Evolutionary conservation across 495 filamentous ascomycete species (phyloP), one percentile per base, ranked within the genome.

Genomic region (Pyronema domesticum): DNA sequence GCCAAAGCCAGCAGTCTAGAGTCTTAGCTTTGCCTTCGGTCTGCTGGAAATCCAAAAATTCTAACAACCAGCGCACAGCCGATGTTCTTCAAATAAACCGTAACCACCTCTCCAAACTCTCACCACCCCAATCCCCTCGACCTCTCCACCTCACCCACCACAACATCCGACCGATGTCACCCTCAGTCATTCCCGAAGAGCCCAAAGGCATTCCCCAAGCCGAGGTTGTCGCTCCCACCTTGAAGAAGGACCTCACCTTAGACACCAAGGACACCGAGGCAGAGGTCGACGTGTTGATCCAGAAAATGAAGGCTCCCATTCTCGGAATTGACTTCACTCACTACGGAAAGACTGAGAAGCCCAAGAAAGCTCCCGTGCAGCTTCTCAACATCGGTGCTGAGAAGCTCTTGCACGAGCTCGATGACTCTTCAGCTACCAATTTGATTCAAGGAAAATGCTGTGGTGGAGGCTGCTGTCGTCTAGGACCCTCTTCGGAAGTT

Each of bases 401-500:
- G 47, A 17, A 43, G 11, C 23, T 19, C 17, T 36, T 54, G 30
- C 60, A 60, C 35, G 54, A 55, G 9, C 14, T 58, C 0, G 54
- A 51, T 35, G 63, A 66, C 43, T 62, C 59, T 13, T 62, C 63
- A 7, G 63, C 63, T 13, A 65, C 63, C 7, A 65, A 65, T 46
- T 53, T 66, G 3, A 46, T 82, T 72, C 71, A 76, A 65, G 49
- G 68, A 72, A 70, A 82, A 71, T 98, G 93, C 72, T 98, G 91
- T 66, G 91, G 91, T 35, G 88, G 89, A 50, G 89, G 89, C 42
- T 95, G 93, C 70, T 95, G 89, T 67, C 75, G 86, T 37, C 42
- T 62, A 36, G 23, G 23, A 30, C 23, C 23, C 23, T 46, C 62
- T 4, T 45, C 56, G n/a, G 46, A 43, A 11, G 54, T 40, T 8